Conservation (phyloP, 805 yeast species). For the Hanseniaspora mollemarum region DNA sequence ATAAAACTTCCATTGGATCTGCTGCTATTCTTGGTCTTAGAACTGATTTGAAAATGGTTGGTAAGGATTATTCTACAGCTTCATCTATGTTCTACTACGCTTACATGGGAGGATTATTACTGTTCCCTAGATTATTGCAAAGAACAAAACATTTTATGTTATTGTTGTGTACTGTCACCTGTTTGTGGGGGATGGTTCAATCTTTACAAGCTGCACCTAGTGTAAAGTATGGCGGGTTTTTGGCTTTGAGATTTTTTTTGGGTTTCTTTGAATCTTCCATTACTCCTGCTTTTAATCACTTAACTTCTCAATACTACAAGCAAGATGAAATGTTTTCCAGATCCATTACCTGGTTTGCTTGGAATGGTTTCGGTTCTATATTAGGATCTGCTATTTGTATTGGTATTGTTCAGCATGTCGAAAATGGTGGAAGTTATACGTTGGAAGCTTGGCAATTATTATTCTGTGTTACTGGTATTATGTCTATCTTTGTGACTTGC, state of each 20-base stretch:
- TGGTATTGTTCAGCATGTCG: conserved; percentile 35
- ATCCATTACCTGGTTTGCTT: conserved; percentile 36
- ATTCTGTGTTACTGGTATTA: conserved; percentile 48
- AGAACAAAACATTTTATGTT: conserved; percentile 44
- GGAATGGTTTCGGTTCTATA: conserved; percentile 38
- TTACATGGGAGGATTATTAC: conserved; percentile 35
- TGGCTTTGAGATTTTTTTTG: conserved; percentile 39
- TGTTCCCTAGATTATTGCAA: conserved; percentile 39
- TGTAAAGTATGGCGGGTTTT: conserved; percentile 35
- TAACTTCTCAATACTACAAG: conserved; percentile 51
- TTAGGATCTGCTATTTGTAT: conserved; percentile 48
- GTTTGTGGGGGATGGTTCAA: conserved; percentile 54
- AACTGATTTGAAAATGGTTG: conserved; percentile 36
- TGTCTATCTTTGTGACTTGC: conserved; percentile 44
- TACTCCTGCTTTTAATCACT: conserved; percentile 45
- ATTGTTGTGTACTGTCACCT: conserved; percentile 37
- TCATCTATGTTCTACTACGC: conserved; percentile 58
- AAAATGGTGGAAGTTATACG: conserved; percentile 27
- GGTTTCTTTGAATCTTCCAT: conserved; percentile 45
- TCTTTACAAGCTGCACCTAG: conserved; percentile 43
- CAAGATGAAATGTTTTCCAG: conserved; percentile 36
- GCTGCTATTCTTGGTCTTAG: conserved; percentile 45
- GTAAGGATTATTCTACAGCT: conserved; percentile 41
- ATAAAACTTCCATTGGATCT: conserved; percentile 42
- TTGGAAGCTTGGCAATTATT: conserved; percentile 50